Percentiles rank a stretch among this genome's conserved stretches.
phyloP scores from a whole-genome alignment of 805 yeast genomes.

The Wickerhamomyces ciferrii region DNA sequence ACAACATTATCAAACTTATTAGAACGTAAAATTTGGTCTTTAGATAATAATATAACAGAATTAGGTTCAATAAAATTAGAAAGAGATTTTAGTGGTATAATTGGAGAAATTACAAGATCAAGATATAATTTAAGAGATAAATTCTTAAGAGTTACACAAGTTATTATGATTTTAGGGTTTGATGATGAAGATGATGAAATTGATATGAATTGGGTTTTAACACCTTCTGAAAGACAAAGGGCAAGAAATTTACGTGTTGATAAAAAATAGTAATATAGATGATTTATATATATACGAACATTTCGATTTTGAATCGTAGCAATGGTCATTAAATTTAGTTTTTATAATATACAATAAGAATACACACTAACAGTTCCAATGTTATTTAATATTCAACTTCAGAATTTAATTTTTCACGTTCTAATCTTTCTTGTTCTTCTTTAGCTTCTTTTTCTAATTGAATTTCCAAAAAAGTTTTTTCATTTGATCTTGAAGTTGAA shows the following conservation, averaged over 20 bases:
- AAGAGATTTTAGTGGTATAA: constrained; percentile 69
- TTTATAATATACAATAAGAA: not conserved
- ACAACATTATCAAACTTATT: constrained; percentile 47
- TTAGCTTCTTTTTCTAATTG: constrained; percentile 21
- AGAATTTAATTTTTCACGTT: not conserved
- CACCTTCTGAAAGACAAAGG: constrained; percentile 66
- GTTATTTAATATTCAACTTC: not conserved
- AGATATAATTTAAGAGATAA: constrained; percentile 72
- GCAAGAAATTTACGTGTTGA: constrained; percentile 53
- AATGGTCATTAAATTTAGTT: not conserved
- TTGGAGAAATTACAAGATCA: constrained; percentile 67
- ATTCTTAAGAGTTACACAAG: constrained; percentile 78
- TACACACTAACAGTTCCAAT: no score
- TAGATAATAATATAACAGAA: constrained; percentile 69
- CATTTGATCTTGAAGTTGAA: constrained; percentile 5
- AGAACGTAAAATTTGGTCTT: constrained; percentile 63
- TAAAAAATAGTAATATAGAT: constrained; percentile 10
- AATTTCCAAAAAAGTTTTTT: constrained; percentile 18
- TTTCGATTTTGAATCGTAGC: not conserved
- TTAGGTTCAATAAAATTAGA: constrained; percentile 82
- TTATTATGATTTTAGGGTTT: constrained; percentile 74
- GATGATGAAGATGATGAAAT: constrained; percentile 63
- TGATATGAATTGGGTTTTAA: constrained; percentile 64
- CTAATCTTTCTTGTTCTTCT: constrained; percentile 5
- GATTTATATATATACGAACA: not conserved